These are phyloP conservation scores for Acrodontium crateriforme DNA, from an alignment of 2,329 filamentous ascomycete species.

Conservation along the genomic window DNA sequence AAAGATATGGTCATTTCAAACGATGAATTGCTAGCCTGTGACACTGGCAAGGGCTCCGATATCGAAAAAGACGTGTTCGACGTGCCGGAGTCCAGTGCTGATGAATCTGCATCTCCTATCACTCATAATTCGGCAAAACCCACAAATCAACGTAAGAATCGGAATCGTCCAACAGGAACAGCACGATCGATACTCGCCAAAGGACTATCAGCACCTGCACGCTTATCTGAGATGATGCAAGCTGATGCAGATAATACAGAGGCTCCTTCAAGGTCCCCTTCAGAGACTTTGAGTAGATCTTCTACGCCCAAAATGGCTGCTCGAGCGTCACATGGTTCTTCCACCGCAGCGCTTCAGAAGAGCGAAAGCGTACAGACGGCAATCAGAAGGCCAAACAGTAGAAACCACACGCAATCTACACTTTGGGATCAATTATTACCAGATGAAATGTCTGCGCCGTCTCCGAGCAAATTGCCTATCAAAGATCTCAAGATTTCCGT, in stretches of 20 bases:
- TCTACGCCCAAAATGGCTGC: conserved; percentile 13
- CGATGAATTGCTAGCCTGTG: too few relatives aligned
- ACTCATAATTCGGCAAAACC: too few relatives aligned
- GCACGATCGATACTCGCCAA: conserved; percentile 10
- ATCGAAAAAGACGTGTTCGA: conserved; percentile 11
- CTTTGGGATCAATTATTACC: conserved; percentile 19
- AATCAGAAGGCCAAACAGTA: too few relatives aligned
- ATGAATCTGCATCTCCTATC: conserved; percentile 4
- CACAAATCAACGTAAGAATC: conserved; percentile 1
- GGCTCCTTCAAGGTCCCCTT: conserved; percentile 8
- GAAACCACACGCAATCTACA: too few relatives aligned
- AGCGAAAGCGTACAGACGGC: too few relatives aligned
- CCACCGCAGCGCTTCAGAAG: too few relatives aligned
- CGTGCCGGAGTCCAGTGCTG: conserved; percentile 8
- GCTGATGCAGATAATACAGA: conserved; percentile 11
- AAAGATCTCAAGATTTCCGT: conserved; percentile 11
- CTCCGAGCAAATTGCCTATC: conserved; percentile 14
- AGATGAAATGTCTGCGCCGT: conserved; percentile 8
- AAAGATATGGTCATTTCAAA: conserved; percentile 3
- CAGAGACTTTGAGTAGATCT: conserved; percentile 6
- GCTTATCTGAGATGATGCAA: conserved; percentile 17
- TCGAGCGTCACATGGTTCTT: too few relatives aligned
- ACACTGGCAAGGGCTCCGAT: too few relatives aligned
- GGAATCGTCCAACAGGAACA: too few relatives aligned
- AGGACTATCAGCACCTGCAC: conserved; percentile 17